phyloP scores from a whole-genome alignment of 2,329 filamentous ascomycete species.

The Penicillium sp. region DNA sequence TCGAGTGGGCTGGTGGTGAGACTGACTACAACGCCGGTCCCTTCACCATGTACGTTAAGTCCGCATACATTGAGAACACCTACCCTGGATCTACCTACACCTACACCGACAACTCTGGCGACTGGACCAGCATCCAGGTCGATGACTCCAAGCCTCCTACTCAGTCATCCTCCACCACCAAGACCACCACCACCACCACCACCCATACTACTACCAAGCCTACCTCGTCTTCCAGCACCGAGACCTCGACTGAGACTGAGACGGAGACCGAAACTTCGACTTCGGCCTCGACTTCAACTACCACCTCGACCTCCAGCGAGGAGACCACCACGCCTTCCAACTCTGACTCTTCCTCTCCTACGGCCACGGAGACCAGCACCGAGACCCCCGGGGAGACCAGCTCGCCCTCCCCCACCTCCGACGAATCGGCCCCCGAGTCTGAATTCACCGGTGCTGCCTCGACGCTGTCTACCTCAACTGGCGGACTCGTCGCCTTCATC shows the following conservation, averaged over 20 bases:
- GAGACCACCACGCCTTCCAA: slow-evolving; percentile 23
- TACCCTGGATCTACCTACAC: slow-evolving; percentile 50
- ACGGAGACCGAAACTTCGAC: slow-evolving; percentile 16
- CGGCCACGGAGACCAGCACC: slow-evolving; percentile 16
- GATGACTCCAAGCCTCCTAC: slow-evolving; percentile 20
- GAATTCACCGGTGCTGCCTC: slow-evolving; percentile 28
- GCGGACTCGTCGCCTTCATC: slow-evolving; percentile 25
- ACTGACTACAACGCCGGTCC: slow-evolving; percentile 71
- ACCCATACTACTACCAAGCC: slow-evolving; percentile 17
- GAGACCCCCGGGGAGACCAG: slow-evolving; percentile 1
- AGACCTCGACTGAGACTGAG: slow-evolving; percentile 17
- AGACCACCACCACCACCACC: slow-evolving; percentile 14
- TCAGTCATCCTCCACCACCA: slow-evolving; percentile 18
- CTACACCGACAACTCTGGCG: slow-evolving; percentile 66
- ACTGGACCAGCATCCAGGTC: slow-evolving; percentile 66
- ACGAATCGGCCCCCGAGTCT: slow-evolving; percentile 22
- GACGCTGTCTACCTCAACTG: slow-evolving; percentile 29
- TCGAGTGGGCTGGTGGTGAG: slow-evolving; percentile 71
- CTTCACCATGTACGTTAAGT: slow-evolving; percentile 76
- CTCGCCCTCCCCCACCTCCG: slow-evolving; percentile 22
- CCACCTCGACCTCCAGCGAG: slow-evolving; percentile 19
- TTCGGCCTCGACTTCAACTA: slow-evolving; percentile 10
- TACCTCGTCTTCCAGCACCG: slow-evolving; percentile 20
- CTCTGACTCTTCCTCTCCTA: slow-evolving; percentile 23
- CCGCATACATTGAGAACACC: slow-evolving; percentile 60